These are phyloP conservation scores for Diaporthe caulivora DNA, from an alignment of 2,329 filamentous ascomycete genomes.

Conservation along the genomic window DNA sequence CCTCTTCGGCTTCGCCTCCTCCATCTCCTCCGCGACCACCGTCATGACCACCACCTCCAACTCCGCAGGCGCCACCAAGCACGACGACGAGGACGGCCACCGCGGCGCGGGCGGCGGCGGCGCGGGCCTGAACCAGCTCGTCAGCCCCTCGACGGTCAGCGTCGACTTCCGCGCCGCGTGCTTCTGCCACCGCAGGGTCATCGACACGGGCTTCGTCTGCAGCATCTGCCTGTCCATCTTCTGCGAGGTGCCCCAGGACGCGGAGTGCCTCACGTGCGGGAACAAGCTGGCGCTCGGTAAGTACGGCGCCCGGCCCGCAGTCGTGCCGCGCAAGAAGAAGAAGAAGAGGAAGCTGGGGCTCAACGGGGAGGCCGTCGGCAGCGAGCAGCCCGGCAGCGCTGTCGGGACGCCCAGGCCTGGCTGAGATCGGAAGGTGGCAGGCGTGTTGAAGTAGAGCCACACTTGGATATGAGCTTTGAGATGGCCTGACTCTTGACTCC, in stretches of 20 bases:
- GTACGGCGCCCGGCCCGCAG: slow-evolving; percentile 82
- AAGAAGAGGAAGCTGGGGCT: slow-evolving; percentile 72
- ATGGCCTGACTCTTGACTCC: no score
- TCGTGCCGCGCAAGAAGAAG: slow-evolving; percentile 78
- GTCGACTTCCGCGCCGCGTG: slow-evolving; percentile 99
- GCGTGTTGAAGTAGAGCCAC: no score
- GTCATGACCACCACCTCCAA: slow-evolving; percentile 44
- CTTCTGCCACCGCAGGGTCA: slow-evolving; percentile 92
- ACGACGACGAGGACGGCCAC: slow-evolving; percentile 23
- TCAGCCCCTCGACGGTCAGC: slow-evolving; percentile 83
- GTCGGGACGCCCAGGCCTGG: slow-evolving; percentile 69
- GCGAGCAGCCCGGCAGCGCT: slow-evolving; percentile 69
- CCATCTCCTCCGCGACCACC: slow-evolving; percentile 74
- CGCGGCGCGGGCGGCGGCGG: slow-evolving; percentile 52
- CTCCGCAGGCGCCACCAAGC: slow-evolving; percentile 38
- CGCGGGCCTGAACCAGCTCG: slow-evolving; percentile 63
- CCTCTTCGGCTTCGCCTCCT: slow-evolving; percentile 82
- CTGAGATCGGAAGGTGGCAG: background rate
- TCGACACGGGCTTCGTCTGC: slow-evolving; percentile 95
- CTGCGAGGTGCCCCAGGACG: slow-evolving; percentile 73
- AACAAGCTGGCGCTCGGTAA: slow-evolving; percentile 81
- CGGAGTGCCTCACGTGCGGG: slow-evolving; percentile 85
- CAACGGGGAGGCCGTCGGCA: slow-evolving; percentile 60
- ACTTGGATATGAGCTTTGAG: background rate
- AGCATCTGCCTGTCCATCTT: slow-evolving; percentile 97